Evolutionary conservation across 805 yeast species (phyloP).

Genomic region (Debaryomyces prosopidis): DNA sequence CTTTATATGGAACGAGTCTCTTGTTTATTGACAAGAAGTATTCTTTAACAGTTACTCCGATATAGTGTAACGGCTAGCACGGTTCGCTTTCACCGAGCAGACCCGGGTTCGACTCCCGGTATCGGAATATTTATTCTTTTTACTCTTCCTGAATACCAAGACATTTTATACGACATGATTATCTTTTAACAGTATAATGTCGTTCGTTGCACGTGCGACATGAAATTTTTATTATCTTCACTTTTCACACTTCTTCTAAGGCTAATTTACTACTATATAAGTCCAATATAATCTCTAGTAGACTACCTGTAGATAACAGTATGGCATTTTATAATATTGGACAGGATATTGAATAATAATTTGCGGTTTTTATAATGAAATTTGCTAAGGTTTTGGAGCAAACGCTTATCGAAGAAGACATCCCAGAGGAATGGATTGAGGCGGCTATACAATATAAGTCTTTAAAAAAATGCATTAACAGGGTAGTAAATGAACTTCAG

Average conservation of each 20-base stretch:
- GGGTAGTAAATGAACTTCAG: conserved; percentile 63
- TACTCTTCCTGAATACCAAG: background rate
- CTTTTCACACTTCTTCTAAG: too few species aligned
- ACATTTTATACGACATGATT: too few species aligned
- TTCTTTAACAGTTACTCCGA: conserved; percentile 27
- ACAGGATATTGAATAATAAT: too few species aligned
- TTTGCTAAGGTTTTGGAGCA: conserved; percentile 73
- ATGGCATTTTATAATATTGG: too few species aligned
- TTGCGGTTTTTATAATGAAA: conserved; percentile 49
- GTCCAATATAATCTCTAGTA: too few species aligned
- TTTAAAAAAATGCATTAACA: conserved; percentile 64
- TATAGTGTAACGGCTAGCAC: conserved; percentile 56
- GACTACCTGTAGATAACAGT: too few species aligned
- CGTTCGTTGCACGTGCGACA: too few species aligned
- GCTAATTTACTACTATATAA: too few species aligned
- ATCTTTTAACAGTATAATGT: too few species aligned
- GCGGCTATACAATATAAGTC: conserved; percentile 73
- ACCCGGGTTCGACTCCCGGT: conserved; percentile 87
- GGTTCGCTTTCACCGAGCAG: conserved; percentile 56
- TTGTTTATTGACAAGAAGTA: too few species aligned
- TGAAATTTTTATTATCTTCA: too few species aligned
- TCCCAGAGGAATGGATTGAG: conserved; percentile 68
- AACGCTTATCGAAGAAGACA: conserved; percentile 55
- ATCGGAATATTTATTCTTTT: conserved; percentile 49
- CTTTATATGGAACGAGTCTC: too few species aligned